Percentiles rank a stretch among this genome's conserved stretches.
phyloP scores from a whole-genome alignment of 495 filamentous ascomycete species.

The Opeltia flavorubescens region DNA sequence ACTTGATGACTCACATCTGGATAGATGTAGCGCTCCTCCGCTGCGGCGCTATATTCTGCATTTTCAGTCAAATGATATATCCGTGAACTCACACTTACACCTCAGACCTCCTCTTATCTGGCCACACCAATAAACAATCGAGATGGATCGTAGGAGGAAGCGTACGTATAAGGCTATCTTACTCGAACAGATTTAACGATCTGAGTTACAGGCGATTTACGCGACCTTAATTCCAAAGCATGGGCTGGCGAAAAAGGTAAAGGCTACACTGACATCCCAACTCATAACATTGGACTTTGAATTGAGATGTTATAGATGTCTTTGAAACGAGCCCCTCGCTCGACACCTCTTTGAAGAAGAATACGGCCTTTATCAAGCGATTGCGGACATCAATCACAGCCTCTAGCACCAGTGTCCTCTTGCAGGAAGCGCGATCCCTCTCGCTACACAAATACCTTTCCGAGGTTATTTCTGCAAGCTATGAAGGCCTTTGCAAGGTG shows the following conservation, averaged over 20 bases:
- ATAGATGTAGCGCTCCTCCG: background rate
- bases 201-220: conserved; percentile 59
- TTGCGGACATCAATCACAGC: conserved; percentile 78
- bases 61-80: background rate
- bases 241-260: conserved; percentile 83
- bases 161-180: conserved; percentile 35
- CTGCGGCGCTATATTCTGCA: background rate
- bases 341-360: conserved; percentile 96
- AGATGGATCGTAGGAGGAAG: conserved; percentile 77
- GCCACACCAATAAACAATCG: background rate
- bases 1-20: background rate
- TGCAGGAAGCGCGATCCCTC: conserved; percentile 81
- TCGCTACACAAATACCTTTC: conserved; percentile 96
- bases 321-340: conserved; percentile 68
- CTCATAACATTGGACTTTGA: conserved; percentile 1
- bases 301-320: conserved; percentile 42
- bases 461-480: conserved; percentile 95
- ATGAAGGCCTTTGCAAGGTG: conserved; percentile 83
- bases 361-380: conserved; percentile 97
- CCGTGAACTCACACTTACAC: background rate
- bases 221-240: conserved; percentile 68
- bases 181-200: conserved; percentile 1
- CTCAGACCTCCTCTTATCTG: background rate
- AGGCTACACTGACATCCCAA: conserved; percentile 7
- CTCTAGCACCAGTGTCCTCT: conserved; percentile 62